These are phyloP conservation scores for Tillandsia fasciculata DNA, from an alignment of 176 grass and related monocot genomes.

Conservation along the genomic window DNA sequence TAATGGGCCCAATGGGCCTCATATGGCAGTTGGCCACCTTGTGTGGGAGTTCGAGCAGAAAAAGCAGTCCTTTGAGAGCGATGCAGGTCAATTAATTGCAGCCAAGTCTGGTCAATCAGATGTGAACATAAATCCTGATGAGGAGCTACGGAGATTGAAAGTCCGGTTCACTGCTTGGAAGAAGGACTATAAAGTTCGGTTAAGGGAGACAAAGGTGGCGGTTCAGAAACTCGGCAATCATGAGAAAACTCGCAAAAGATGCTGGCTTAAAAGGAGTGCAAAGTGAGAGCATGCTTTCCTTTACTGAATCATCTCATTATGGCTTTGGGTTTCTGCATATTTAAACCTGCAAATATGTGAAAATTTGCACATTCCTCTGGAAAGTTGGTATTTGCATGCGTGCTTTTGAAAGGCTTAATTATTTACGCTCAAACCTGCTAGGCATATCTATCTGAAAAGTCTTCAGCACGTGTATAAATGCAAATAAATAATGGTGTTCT, in stretches of 20 bases:
- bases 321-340: too few relatives aligned
- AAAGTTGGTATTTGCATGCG: too few relatives aligned
- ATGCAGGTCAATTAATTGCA: constrained; percentile 40
- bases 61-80: constrained; percentile 49
- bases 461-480: too few relatives aligned
- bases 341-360: too few relatives aligned
- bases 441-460: too few relatives aligned
- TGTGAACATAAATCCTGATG: constrained; percentile 48
- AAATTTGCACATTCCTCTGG: too few relatives aligned
- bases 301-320: neutral
- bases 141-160: constrained; percentile 76
- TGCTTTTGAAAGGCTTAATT: too few relatives aligned
- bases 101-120: constrained; percentile 32
- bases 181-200: constrained; percentile 77
- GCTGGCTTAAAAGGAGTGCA: constrained; percentile 63
- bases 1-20: constrained; percentile 30
- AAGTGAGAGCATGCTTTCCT: constrained; percentile 26
- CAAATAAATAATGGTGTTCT: too few relatives aligned
- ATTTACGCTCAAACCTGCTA: too few relatives aligned
- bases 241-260: constrained; percentile 65
- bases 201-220: constrained; percentile 67
- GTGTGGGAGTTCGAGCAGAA: constrained; percentile 65
- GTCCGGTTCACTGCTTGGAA: constrained; percentile 80
- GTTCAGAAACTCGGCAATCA: constrained; percentile 43
- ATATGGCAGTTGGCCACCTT: constrained; percentile 42